These are phyloP conservation scores for Nemophila menziesii DNA, from an alignment of 257 asterid genomes.

Conservation along the genomic window DNA sequence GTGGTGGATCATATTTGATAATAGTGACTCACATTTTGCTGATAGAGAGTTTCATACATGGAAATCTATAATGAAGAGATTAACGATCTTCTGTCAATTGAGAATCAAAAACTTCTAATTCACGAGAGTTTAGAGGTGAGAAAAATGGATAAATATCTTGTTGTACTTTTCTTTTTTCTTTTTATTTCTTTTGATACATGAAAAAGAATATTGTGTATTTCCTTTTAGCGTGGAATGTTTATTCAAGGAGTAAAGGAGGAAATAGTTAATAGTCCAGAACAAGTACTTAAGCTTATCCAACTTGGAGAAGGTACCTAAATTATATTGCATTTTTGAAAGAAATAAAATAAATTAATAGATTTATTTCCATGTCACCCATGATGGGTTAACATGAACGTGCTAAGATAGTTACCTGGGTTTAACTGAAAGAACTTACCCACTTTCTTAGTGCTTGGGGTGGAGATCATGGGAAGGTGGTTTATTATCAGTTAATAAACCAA, in stretches of 20 bases:
- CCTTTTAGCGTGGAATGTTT: constrained; percentile 81
- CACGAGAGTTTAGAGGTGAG: constrained; percentile 98
- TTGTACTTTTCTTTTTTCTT: background rate
- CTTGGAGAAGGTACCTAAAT: constrained; percentile 94
- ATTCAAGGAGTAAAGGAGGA: constrained; percentile 97
- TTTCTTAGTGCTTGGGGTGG: no score
- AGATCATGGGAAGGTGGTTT: no score
- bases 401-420: no score
- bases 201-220: constrained; percentile 12
- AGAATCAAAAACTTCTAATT: constrained; percentile 83
- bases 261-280: constrained; percentile 70
- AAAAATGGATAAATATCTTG: constrained; percentile 6
- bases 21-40: constrained; percentile 1
- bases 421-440: no score
- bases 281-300: constrained; percentile 78
- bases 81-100: constrained; percentile 81
- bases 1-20: no score
- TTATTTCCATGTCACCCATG: no score
- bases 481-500: no score
- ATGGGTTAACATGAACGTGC: no score
- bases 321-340: no score
- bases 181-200: constrained; percentile 5
- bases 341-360: no score
- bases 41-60: constrained; percentile 95
- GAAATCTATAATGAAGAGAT: constrained; percentile 96